Percentiles rank a stretch among this genome's conserved stretches.
Evolutionary conservation across 148 eudicot genomes (phyloP).

Genomic region (Chenopodium album): DNA sequence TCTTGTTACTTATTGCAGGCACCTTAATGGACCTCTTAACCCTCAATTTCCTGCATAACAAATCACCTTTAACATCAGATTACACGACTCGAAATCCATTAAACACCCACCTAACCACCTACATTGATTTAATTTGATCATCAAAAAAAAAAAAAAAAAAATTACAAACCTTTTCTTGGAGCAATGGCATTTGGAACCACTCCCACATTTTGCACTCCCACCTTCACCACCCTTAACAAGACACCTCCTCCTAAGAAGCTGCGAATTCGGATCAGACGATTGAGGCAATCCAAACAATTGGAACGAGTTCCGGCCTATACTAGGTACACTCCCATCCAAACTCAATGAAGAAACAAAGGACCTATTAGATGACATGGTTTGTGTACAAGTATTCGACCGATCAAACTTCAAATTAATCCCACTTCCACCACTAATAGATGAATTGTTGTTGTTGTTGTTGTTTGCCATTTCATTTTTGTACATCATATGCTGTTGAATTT

Average conservation of each 20-base stretch:
- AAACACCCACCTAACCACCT: neutral
- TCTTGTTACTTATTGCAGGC: slow-evolving; percentile 57
- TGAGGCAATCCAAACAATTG: slow-evolving; percentile 44
- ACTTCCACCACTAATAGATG: slow-evolving; percentile 29
- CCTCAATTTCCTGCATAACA: slow-evolving; percentile 49
- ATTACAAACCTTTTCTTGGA: slow-evolving; percentile 44
- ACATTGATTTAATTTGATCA: neutral
- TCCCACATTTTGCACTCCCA: slow-evolving; percentile 46
- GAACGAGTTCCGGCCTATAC: slow-evolving; percentile 37
- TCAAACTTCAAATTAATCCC: slow-evolving; percentile 45
- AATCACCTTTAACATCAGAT: neutral
- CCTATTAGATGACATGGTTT: slow-evolving; percentile 44
- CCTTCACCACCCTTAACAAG: slow-evolving; percentile 41
- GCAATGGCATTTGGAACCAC: slow-evolving; percentile 53
- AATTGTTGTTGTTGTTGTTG: neutral
- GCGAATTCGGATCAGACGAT: slow-evolving; percentile 40
- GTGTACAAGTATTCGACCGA: slow-evolving; percentile 37
- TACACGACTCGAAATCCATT: neutral
- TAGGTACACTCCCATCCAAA: slow-evolving; percentile 42
- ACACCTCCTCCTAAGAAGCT: slow-evolving; percentile 38
- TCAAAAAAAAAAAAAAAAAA: neutral
- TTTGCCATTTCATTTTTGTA: slow-evolving; percentile 36
- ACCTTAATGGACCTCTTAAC: slow-evolving; percentile 54
- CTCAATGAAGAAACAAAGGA: slow-evolving; percentile 53
- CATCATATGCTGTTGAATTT: slow-evolving; percentile 43